These are phyloP conservation scores for Trypanosomatidae sp. DNA, from an alignment of 208 protist species.

Conservation along the genomic window DNA sequence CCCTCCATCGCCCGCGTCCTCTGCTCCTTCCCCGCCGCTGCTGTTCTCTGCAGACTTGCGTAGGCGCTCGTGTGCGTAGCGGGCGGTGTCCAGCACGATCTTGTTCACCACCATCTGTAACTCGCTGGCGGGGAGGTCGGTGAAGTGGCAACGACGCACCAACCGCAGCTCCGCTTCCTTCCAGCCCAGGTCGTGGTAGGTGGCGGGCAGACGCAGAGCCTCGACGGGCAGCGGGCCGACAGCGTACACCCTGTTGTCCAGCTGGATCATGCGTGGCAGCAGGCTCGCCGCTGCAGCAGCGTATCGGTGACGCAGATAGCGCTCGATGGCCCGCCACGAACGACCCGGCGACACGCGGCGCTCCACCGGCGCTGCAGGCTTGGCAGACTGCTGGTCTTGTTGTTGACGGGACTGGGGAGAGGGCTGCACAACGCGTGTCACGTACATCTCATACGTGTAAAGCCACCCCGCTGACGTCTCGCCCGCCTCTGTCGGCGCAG, in stretches of 20 bases:
- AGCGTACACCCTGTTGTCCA: constrained; percentile 60
- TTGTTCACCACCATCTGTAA: constrained; percentile 78
- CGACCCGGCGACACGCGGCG: constrained; percentile 43
- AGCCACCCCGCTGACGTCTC: constrained; percentile 11
- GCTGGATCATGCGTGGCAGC: constrained; percentile 59
- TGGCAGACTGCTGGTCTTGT: not conserved
- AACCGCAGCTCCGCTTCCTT: constrained; percentile 51
- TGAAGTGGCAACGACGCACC: constrained; percentile 28
- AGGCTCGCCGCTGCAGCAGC: constrained; percentile 13
- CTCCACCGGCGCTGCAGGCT: constrained; percentile 10
- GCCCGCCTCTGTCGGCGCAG: not conserved
- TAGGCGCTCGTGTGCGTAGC: constrained; percentile 17
- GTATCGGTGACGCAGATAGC: constrained; percentile 37
- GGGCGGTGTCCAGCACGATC: constrained; percentile 49
- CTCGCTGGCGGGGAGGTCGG: constrained; percentile 38
- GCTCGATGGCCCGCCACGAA: constrained; percentile 52
- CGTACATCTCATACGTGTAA: constrained; percentile 80
- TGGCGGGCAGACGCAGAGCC: constrained; percentile 51
- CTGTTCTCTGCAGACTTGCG: too few species aligned
- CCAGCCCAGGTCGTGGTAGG: constrained; percentile 78
- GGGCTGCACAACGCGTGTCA: constrained; percentile 32
- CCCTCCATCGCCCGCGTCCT: not conserved
- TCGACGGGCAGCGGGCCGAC: constrained; percentile 46
- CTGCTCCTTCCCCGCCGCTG: too few species aligned
- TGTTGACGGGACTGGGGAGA: too few species aligned